Base-by-base conservation (phyloP, 23 red algal genomes). In the Gracilariopsis chorda region DNA sequence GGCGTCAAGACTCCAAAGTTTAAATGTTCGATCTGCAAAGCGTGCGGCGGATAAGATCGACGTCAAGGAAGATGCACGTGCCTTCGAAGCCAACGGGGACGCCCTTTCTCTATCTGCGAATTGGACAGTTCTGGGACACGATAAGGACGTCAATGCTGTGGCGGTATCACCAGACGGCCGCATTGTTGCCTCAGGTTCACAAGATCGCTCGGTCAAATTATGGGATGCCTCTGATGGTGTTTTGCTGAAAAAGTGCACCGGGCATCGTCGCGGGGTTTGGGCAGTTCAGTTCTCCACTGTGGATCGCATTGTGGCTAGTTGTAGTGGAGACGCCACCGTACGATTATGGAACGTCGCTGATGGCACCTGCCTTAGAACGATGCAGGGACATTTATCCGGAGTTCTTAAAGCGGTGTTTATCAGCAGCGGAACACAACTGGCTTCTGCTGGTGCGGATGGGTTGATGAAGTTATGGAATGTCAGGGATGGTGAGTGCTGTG, bases 111-210 rank as follows among this genome's bases (percentile, higher is more conserved):
- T 90, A 17, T 46, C 63, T 12, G 95, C 95, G 16, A 52, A 65
- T 46, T 97, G 95, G 95, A 97, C 95, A 3, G 77, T 89, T 42
- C 48, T 94, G 25, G 89, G 48, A 19, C 95, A 97, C 83, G 84
- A 93, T 32, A 92, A 92, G 70, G 95, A 97, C 72, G 90, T 97
- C 73, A 97, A 97, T 86, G 83, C 82, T 13, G 88, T 97, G 5
- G 90, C 75, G 16, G 79, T 97, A 24, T 94, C 95, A 34, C 95
- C 95, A 0, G 88, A 97, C 56, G 51, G 58, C 29, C 56, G 71
- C 24, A 44, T 89, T 37, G 69, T 97, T 41, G 88, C 86, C 8
- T 79, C 89, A 11, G 89, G 73, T 2, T 97, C 95, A 20, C 88
- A 93, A 72, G 95, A 97, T 64, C 72, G 91, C 17, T 88, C 80